Base-by-base conservation (phyloP, 352 stramenopile species). In the Phytophthora tubulina region DNA sequence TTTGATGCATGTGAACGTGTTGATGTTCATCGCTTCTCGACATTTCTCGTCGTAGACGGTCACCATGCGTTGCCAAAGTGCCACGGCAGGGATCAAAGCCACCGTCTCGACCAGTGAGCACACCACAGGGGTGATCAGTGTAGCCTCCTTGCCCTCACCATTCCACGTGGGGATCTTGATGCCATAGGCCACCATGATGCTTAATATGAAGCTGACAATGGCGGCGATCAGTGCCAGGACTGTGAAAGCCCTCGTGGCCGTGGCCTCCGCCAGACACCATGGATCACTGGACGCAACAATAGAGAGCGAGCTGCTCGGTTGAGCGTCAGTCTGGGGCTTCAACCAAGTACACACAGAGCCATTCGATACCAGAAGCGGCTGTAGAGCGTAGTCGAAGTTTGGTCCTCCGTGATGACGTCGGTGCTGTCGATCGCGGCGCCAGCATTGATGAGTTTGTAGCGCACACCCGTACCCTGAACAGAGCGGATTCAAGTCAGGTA, bases 401-500 rank as follows among this genome's bases (percentile, higher is more conserved):
- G 56, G 8, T 66, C 57, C 6, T 41, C 51, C 14, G 63, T 68
- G 0, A 63, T 66, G 21, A 81, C 73, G 21, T 83, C 64, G 46
- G 48, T 60, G 64, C 66, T 81, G 10, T 84, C 66, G 21, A 86
- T 60, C 6, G 72, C 63, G 1, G 91, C 55, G 11, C 86, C 86
- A 10, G 86, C 86, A 57, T 93, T 92, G 62, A 92, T 90, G 61
- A 95, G 82, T 67, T 95, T 95, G 82, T 93, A 92, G 53, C 89
- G 75, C 52, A 95, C 85, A 15, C 88, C 88, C 0, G 70, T 88
- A 14, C 86, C 86, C 87, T 93, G 61, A 63, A 46, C 11, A 46
- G 46, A 39, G n/a, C 56, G 11, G 52, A 33, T 39, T 27, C 21
- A 17, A 30, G 51, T 55, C 35, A 53, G 31, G 55, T 27, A 49